A percentile compares a stretch with the other conserved stretches of the same genome.
These are phyloP conservation scores for Potentilla sterilis DNA, from an alignment of 306 rosid genomes.

Conservation along the genomic window DNA sequence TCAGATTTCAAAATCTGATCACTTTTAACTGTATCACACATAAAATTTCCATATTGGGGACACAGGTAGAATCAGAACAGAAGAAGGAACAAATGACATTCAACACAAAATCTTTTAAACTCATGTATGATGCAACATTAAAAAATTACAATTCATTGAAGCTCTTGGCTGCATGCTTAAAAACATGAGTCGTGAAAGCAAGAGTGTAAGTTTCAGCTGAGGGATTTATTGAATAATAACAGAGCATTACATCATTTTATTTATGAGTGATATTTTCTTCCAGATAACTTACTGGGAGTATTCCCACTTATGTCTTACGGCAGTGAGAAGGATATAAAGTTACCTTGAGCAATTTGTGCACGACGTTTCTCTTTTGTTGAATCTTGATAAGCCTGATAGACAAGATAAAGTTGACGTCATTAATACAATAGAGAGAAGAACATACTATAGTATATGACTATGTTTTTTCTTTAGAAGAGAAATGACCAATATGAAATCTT, in stretches of 20 bases:
- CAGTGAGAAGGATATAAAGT: conserved; percentile 11
- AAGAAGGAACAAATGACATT: neutral
- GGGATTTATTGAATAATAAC: neutral
- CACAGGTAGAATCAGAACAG: neutral
- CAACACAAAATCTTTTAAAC: neutral
- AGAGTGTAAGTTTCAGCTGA: neutral
- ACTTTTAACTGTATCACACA: neutral
- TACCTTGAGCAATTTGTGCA: conserved; percentile 89
- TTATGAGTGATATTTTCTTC: neutral
- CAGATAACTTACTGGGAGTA: neutral
- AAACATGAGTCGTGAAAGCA: neutral
- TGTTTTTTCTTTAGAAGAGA: neutral
- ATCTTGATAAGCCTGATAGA: conserved; percentile 88
- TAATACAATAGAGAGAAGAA: neutral
- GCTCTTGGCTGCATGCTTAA: neutral
- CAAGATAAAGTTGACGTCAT: conserved; percentile 23
- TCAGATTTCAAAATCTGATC: neutral
- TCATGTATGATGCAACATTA: neutral
- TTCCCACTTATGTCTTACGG: conserved; percentile 15
- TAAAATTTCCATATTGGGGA: neutral
- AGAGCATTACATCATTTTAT: neutral
- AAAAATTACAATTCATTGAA: neutral
- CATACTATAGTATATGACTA: neutral
- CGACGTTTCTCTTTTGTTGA: conserved; percentile 97
- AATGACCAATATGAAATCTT: neutral